Evolutionary conservation across 306 rosid species (phyloP).

Genomic region (Sesbania bispinosa): DNA sequence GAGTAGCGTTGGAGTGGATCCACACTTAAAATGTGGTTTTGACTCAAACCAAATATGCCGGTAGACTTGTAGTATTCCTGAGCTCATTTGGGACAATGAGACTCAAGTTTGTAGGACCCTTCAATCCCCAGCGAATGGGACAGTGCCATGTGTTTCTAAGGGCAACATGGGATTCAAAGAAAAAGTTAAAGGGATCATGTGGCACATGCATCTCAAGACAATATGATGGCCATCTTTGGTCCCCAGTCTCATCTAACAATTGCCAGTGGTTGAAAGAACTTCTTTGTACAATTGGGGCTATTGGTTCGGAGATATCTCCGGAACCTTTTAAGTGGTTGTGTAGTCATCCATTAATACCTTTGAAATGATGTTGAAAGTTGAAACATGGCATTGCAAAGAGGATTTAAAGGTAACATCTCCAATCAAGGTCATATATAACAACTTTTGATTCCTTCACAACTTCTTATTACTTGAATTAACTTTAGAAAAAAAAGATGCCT

Average conservation of each 20-base stretch:
- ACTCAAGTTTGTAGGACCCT: constrained; percentile 23
- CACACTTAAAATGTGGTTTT: no score
- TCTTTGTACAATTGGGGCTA: constrained; percentile 23
- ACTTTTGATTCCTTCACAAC: neutral
- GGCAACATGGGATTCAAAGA: constrained; percentile 31
- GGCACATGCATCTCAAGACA: constrained; percentile 38
- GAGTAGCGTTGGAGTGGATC: no score
- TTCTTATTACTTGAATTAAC: neutral
- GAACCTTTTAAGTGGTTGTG: constrained; percentile 30
- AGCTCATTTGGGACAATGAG: constrained; percentile 15
- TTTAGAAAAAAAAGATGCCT: neutral
- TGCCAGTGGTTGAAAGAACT: constrained; percentile 30
- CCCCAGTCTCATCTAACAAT: constrained; percentile 36
- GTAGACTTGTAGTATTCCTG: no score
- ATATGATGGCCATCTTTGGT: constrained; percentile 38
- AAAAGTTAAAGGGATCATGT: constrained; percentile 25
- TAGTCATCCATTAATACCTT: constrained; percentile 17
- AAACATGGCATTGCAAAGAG: constrained; percentile 22
- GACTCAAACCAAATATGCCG: no score
- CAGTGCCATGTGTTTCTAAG: constrained; percentile 44
- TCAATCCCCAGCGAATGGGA: constrained; percentile 36
- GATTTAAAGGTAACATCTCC: neutral
- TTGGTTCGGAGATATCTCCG: constrained; percentile 9
- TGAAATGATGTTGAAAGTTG: constrained; percentile 25
- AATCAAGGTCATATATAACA: neutral